Percentiles rank a stretch among this genome's conserved stretches.
phyloP scores from a whole-genome alignment of 2,329 filamentous ascomycete genomes.

The Cladosporium sp. region DNA sequence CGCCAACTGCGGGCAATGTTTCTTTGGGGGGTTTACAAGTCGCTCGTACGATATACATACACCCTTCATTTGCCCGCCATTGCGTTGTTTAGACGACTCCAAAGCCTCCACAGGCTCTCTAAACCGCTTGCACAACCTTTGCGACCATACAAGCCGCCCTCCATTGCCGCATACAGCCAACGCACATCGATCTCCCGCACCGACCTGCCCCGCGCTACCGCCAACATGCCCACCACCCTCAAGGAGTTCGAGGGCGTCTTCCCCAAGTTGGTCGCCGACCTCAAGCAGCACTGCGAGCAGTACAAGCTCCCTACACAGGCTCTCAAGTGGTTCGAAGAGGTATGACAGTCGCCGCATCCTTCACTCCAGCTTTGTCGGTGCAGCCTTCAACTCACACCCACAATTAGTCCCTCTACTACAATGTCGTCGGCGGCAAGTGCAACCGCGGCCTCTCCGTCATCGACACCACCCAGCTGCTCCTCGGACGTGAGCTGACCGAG shows the following conservation, averaged over 20 bases:
- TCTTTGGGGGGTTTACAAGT: not conserved
- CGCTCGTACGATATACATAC: not conserved
- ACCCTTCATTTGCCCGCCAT: not conserved
- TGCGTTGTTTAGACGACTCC: not conserved
- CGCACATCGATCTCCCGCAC: not conserved
- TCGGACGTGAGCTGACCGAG: conserved; percentile 65
- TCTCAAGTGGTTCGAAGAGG: conserved; percentile 81
- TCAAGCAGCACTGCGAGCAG: conserved; percentile 71
- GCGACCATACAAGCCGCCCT: not conserved
- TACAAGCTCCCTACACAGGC: conserved; percentile 82
- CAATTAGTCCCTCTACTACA: conserved; percentile 70
- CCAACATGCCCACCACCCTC: conserved; percentile 65
- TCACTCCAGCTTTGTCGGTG: not conserved
- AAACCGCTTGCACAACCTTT: not conserved
- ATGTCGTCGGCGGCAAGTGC: conserved; percentile 92
- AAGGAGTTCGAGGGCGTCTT: conserved; percentile 88
- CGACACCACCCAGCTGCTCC: conserved; percentile 79
- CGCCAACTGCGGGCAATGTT: conserved; percentile 3
- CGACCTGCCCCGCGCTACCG: conserved; percentile 9
- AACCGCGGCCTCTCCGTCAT: conserved; percentile 98
- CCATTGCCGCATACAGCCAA: not conserved
- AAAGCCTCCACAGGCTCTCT: conserved; percentile 4
- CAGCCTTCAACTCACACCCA: conserved; percentile 2
- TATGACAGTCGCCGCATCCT: conserved; percentile 35
- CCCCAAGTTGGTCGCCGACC: conserved; percentile 75